These are phyloP conservation scores for Paramecium primaurelia DNA, from an alignment of 73 alveolate species.

Conservation along the genomic window DNA sequence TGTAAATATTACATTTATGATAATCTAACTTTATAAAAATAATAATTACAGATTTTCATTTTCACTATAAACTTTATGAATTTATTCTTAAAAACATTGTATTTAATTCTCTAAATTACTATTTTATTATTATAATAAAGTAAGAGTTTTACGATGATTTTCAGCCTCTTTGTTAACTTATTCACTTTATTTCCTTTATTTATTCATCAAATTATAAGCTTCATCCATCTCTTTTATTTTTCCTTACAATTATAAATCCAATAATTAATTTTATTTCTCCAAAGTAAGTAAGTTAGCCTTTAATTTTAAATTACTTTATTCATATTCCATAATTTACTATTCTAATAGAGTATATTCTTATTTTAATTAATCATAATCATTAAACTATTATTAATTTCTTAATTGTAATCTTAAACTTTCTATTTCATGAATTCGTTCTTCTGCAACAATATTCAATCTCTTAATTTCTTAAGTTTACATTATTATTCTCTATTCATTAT, in stretches of 20 bases:
- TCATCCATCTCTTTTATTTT: constrained; percentile 14
- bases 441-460: not conserved
- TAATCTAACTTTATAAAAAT: not conserved
- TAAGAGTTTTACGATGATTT: not conserved
- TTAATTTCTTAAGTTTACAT: not conserved
- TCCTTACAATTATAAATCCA: not conserved
- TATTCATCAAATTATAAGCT: not conserved
- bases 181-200: constrained; percentile 28
- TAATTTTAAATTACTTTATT: not conserved
- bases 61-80: not conserved
- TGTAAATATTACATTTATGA: not conserved
- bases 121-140: not conserved
- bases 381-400: not conserved
- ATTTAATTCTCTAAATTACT: not conserved
- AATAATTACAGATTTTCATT: not conserved
- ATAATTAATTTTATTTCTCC: not conserved
- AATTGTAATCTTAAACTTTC: not conserved
- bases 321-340: not conserved
- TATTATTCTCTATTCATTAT: not conserved
- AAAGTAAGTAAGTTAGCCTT: not conserved
- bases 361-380: not conserved
- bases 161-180: not conserved
- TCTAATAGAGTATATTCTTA: not conserved
- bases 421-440: not conserved
- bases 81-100: not conserved